A percentile compares a stretch with the other conserved stretches of the same genome.
phyloP scores from a whole-genome alignment of 768 basidiomycete species.

The Psilocybe cyanescens region DNA sequence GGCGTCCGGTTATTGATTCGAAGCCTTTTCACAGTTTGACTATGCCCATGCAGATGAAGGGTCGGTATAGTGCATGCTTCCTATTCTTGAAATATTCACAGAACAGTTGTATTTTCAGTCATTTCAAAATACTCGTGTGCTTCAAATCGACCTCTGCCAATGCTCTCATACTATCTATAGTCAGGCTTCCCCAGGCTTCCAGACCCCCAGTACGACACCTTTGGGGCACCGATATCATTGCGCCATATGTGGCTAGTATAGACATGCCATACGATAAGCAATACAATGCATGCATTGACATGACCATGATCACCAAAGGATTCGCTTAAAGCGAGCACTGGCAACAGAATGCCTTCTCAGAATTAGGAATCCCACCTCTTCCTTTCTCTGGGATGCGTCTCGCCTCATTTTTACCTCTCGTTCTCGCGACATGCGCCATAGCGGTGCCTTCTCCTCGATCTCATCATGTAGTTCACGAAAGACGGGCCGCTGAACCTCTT shows the following conservation, averaged over 20 bases:
- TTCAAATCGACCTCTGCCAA: neutral
- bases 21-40: neutral
- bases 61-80: neutral
- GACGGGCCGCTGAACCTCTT: constrained; percentile 28
- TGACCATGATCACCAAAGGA: neutral
- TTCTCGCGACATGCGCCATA: constrained; percentile 8
- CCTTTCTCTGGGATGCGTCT: constrained; percentile 9
- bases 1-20: neutral
- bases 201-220: neutral
- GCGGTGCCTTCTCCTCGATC: constrained; percentile 19
- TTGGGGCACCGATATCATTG: neutral
- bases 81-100: neutral
- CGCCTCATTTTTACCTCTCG: constrained; percentile 3
- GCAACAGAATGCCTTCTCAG: neutral
- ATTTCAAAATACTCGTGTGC: neutral
- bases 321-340: constrained; percentile 6
- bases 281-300: neutral
- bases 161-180: neutral
- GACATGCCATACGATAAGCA: neutral
- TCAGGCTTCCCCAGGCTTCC: neutral
- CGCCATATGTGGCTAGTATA: neutral
- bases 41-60: neutral
- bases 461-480: constrained; percentile 33
- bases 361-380: neutral
- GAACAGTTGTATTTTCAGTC: neutral